Evolutionary conservation across 257 asterid species (phyloP).

Genomic region (Lavandula angustifolia): DNA sequence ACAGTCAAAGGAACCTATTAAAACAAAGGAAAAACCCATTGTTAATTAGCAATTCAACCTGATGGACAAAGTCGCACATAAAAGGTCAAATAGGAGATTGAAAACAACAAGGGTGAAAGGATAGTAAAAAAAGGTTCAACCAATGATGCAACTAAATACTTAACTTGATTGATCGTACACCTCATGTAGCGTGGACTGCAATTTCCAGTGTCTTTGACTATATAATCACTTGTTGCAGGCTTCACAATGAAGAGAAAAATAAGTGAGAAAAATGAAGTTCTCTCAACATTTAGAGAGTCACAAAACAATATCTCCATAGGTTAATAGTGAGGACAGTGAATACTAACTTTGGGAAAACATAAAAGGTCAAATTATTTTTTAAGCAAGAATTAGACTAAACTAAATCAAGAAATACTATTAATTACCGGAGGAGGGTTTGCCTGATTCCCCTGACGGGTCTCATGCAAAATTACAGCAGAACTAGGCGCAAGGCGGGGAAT

Average conservation of each 20-base stretch:
- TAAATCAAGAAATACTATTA: neutral
- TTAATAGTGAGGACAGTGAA: conserved; percentile 17
- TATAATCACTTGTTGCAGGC: conserved; percentile 98
- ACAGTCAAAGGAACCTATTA: conserved; percentile 88
- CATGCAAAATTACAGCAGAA: conserved; percentile 70
- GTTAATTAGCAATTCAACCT: conserved; percentile 32
- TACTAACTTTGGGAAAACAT: conserved; percentile 27
- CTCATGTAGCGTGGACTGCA: conserved; percentile 99
- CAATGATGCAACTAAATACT: conserved; percentile 29
- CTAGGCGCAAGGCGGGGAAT: conserved; percentile 85
- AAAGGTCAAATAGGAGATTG: conserved; percentile 6
- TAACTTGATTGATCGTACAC: conserved; percentile 93
- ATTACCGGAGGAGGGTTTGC: conserved; percentile 99
- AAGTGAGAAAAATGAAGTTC: conserved; percentile 21
- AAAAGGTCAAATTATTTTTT: conserved; percentile 13
- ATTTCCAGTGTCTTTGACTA: conserved; percentile 91
- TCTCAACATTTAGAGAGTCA: conserved; percentile 6
- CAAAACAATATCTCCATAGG: conserved; percentile 21
- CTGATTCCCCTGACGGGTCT: conserved; percentile 96
- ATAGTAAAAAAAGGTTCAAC: neutral
- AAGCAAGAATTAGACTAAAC: neutral
- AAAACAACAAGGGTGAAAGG: conserved; percentile 8
- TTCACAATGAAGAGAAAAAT: conserved; percentile 40
- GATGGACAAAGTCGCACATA: conserved; percentile 17
- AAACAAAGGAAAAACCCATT: conserved; percentile 31